Evolutionary conservation across 495 filamentous ascomycete genomes (phyloP).

Genomic region (Tuber borchii): DNA sequence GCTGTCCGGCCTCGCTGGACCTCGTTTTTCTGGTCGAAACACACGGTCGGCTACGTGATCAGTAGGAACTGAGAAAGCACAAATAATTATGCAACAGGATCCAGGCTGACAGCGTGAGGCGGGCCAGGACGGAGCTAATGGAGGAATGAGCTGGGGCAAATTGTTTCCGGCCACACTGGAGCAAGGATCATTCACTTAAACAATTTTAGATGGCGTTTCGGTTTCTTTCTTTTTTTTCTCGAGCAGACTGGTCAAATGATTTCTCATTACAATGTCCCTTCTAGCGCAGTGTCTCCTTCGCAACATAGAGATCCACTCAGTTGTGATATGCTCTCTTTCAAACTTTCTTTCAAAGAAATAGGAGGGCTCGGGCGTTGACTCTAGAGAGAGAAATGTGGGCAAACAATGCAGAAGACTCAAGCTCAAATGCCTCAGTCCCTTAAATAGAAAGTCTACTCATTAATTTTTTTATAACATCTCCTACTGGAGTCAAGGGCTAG

Average conservation of each 20-base stretch:
- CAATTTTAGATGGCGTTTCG: background rate
- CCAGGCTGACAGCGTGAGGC: background rate
- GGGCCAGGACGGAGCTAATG: background rate
- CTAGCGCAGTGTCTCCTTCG: background rate
- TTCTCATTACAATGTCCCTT: background rate
- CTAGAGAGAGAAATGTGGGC: background rate
- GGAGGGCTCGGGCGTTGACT: background rate
- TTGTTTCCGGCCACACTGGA: background rate
- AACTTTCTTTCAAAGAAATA: background rate
- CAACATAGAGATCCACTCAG: background rate
- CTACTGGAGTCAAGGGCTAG: background rate
- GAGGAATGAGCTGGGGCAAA: background rate
- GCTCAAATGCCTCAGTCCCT: slow-evolving; percentile 2
- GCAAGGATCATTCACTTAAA: background rate
- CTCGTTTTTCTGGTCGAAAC: background rate
- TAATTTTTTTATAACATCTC: slow-evolving; percentile 1
- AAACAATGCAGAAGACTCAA: background rate
- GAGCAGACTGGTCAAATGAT: background rate
- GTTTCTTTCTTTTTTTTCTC: background rate
- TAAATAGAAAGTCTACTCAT: slow-evolving; percentile 5
- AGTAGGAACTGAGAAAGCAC: background rate
- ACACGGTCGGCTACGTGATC: background rate
- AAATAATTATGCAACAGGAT: background rate
- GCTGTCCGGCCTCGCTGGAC: background rate
- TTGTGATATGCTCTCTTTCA: background rate